Conservation (phyloP, 139 green algal genomes). For the Nannochloris sp. region DNA sequence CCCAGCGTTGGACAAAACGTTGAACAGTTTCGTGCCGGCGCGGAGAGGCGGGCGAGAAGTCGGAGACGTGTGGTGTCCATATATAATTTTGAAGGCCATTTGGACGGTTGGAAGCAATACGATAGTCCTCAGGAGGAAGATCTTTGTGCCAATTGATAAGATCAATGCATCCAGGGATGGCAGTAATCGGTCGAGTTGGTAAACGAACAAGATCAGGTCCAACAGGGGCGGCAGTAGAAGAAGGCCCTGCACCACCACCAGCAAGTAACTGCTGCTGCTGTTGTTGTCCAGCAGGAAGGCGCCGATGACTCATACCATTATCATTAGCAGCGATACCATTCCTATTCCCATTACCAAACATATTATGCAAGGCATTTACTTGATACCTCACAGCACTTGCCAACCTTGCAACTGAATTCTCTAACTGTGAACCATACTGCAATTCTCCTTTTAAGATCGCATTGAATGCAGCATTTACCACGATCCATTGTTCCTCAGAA, state of each 20-base stretch:
- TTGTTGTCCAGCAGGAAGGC: background rate
- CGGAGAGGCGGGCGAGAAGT: background rate
- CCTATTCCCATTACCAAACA: too few relatives aligned
- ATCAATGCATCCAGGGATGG: background rate
- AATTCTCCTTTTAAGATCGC: too few relatives aligned
- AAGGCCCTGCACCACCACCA: slow-evolving; percentile 3
- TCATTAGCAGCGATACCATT: too few relatives aligned
- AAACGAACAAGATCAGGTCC: background rate
- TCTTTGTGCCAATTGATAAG: background rate
- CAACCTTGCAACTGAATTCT: too few relatives aligned
- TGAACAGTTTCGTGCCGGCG: background rate
- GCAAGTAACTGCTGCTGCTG: background rate
- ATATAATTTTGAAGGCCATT: slow-evolving; percentile 1
- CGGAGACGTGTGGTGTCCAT: slow-evolving; percentile 4
- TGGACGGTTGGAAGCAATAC: background rate
- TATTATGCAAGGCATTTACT: too few relatives aligned
- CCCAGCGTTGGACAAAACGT: slow-evolving; percentile 35
- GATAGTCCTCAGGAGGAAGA: background rate
- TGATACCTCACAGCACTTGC: too few relatives aligned
- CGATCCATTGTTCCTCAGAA: too few relatives aligned
- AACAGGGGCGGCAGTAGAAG: slow-evolving; percentile 5
- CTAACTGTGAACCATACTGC: too few relatives aligned
- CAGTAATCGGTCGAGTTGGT: background rate
- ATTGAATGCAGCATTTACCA: too few relatives aligned
- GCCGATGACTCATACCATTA: too few relatives aligned